Percentiles rank a stretch among this genome's conserved stretches.
phyloP scores from a whole-genome alignment of 1,284 basidiomycete species.

The Ceratobasidium sp. region DNA sequence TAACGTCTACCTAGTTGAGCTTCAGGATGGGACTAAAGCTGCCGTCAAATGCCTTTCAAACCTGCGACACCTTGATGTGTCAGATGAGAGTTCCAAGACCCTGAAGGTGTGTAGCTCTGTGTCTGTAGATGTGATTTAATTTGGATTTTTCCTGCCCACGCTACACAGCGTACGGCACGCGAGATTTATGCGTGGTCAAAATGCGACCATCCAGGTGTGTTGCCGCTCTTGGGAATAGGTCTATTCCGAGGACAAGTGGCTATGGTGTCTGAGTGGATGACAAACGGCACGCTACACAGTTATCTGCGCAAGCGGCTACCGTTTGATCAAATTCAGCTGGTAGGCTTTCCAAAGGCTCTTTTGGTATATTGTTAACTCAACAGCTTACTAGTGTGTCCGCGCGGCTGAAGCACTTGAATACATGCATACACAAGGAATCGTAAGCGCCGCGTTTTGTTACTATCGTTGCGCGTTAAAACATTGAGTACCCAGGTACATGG shows the following conservation, averaged over 20 bases:
- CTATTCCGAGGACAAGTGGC: not conserved
- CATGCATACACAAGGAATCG: slow-evolving; percentile 20
- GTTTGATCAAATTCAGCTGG: slow-evolving; percentile 11
- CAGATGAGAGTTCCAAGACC: not conserved
- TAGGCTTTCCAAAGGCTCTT: not conserved
- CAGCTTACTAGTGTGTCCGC: slow-evolving; percentile 24
- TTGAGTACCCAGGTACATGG: slow-evolving; percentile 22
- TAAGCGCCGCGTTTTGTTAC: not conserved
- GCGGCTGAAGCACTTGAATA: slow-evolving; percentile 5
- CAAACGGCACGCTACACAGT: not conserved
- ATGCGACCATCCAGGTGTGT: slow-evolving; percentile 14
- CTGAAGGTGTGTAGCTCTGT: slow-evolving; percentile 24
- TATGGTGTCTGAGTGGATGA: slow-evolving; percentile 28
- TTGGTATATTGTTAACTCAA: not conserved
- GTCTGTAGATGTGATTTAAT: too few species aligned
- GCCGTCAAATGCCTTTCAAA: slow-evolving; percentile 24
- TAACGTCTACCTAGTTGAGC: not conserved
- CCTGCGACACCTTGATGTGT: not conserved
- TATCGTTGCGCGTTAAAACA: not conserved
- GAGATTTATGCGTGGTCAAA: slow-evolving; percentile 41
- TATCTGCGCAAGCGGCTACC: not conserved
- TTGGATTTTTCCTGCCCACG: too few species aligned
- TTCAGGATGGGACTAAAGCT: slow-evolving; percentile 3
- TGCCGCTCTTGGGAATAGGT: slow-evolving; percentile 15
- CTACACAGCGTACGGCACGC: slow-evolving; percentile 29